Conservation (phyloP, 1,139 yeast species). For the Pichia sp. region DNA sequence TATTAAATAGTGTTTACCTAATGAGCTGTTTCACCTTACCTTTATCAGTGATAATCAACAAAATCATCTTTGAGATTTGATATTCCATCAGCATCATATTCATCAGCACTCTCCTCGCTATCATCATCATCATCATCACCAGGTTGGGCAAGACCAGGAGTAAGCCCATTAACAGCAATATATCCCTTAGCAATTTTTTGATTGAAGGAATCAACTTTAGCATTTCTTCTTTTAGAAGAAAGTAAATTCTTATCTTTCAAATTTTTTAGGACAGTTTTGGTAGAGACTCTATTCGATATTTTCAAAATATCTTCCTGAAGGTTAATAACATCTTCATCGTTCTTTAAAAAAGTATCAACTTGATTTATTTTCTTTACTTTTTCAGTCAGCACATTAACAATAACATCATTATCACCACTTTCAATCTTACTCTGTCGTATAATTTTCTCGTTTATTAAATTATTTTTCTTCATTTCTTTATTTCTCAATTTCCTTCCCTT, state of each 20-base stretch:
- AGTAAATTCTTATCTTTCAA: constrained; percentile 7
- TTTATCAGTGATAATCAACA: constrained; percentile 20
- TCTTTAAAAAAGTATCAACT: constrained; percentile 36
- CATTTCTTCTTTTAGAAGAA: constrained; percentile 23
- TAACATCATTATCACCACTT: constrained; percentile 31
- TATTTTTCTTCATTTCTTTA: constrained; percentile 32
- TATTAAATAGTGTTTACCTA: background rate
- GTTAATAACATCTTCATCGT: constrained; percentile 34
- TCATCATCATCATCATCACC: constrained; percentile 40
- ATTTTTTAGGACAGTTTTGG: constrained; percentile 6
- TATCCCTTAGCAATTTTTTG: constrained; percentile 38
- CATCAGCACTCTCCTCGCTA: constrained; percentile 15
- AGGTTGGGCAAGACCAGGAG: constrained; percentile 91
- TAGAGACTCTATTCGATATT: constrained; percentile 5
- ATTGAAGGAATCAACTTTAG: constrained; percentile 31
- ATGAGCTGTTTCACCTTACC: background rate
- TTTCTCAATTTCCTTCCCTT: constrained; percentile 21
- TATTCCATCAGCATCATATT: constrained; percentile 10
- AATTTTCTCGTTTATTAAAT: constrained; percentile 35
- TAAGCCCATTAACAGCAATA: constrained; percentile 58
- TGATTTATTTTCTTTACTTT: constrained; percentile 40
- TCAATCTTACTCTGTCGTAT: constrained; percentile 45
- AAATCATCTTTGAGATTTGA: constrained; percentile 22
- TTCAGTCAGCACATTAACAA: constrained; percentile 41
- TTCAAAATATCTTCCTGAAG: constrained; percentile 18